These are phyloP conservation scores for Ambrosiella beaveri DNA, from an alignment of 2,329 filamentous ascomycete genomes.

Conservation along the genomic window DNA sequence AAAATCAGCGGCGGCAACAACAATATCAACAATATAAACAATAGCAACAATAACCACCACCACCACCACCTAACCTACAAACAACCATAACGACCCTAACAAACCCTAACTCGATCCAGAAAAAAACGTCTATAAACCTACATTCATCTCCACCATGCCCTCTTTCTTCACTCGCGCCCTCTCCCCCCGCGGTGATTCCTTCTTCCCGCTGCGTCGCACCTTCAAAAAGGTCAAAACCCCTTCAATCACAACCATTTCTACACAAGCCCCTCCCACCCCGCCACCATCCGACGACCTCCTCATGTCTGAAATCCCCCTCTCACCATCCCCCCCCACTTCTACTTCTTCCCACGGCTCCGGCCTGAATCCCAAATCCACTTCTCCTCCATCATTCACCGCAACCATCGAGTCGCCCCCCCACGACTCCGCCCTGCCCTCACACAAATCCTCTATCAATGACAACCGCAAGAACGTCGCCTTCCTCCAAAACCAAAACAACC, in stretches of 20 bases:
- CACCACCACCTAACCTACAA: too few relatives aligned
- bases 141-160: background rate
- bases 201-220: constrained; percentile 9
- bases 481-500: background rate
- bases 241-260: background rate
- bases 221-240: constrained; percentile 10
- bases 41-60: too few relatives aligned
- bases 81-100: background rate
- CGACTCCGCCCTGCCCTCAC: too few relatives aligned
- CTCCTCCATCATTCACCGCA: background rate
- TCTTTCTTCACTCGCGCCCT: constrained; percentile 5
- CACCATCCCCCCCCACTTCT: background rate
- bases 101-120: background rate
- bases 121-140: background rate
- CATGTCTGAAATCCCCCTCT: constrained; percentile 11
- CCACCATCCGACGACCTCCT: background rate
- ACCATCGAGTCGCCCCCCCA: background rate
- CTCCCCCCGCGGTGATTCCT: constrained; percentile 7
- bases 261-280: background rate
- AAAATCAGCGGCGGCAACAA: too few relatives aligned
- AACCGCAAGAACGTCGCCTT: constrained; percentile 5
- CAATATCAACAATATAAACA: too few relatives aligned
- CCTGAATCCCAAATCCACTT: background rate
- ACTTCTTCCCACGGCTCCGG: background rate
- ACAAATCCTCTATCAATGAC: too few relatives aligned